These are phyloP conservation scores for Rosa chinensis DNA, from an alignment of 306 rosid genomes.

Conservation along the genomic window DNA sequence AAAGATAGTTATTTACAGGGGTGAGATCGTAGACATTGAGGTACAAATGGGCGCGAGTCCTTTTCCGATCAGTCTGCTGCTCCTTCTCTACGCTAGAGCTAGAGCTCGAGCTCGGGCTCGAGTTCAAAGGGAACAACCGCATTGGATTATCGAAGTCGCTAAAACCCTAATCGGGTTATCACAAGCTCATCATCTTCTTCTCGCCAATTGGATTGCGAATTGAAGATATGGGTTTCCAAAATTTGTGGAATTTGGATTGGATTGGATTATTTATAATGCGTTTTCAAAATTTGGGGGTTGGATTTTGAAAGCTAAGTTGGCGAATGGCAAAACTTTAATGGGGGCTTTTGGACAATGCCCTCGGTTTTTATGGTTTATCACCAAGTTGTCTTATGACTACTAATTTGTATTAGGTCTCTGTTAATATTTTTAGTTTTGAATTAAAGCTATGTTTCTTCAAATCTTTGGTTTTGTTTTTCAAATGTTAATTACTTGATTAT, in stretches of 20 bases:
- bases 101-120: conserved; percentile 38
- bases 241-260: not conserved
- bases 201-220: no score
- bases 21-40: conserved; percentile 96
- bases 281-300: not conserved
- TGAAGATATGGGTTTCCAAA: no score
- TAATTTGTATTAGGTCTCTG: no score
- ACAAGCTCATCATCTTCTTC: conserved; percentile 35
- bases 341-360: not conserved
- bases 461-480: no score
- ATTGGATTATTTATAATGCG: not conserved
- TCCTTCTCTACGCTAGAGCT: conserved; percentile 40
- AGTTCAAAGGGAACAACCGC: conserved; percentile 64
- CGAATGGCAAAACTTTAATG: not conserved
- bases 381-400: not conserved
- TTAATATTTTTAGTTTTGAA: no score
- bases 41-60: conserved; percentile 48
- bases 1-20: conserved; percentile 77
- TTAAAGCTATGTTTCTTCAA: no score
- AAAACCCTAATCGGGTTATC: conserved; percentile 31
- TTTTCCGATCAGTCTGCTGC: conserved; percentile 24
- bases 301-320: not conserved
- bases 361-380: not conserved
- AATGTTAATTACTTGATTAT: no score
- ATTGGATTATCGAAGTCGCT: conserved; percentile 33